Conservation (phyloP, 345 rosid species). For the Trapa incisa region DNA sequence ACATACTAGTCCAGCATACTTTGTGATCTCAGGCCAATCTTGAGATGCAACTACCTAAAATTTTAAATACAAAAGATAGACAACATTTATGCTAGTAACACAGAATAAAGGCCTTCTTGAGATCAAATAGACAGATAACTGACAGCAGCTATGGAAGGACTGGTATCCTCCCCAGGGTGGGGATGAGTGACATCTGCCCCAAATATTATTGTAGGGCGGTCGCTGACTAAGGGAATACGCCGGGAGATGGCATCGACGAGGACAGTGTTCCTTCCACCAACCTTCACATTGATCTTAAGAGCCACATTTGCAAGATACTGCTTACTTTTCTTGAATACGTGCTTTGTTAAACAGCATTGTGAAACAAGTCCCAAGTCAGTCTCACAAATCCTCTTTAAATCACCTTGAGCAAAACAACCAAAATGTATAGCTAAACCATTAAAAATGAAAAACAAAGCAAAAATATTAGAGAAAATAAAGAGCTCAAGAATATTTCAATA, state of each 20-base stretch:
- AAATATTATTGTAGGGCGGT: conserved; percentile 84
- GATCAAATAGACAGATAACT: conserved; percentile 6
- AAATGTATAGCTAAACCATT: background rate
- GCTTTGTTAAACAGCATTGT: conserved; percentile 90
- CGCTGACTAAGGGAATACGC: conserved; percentile 91
- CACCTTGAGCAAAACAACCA: conserved; percentile 38
- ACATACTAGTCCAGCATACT: conserved; percentile 92
- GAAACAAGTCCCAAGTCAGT: conserved; percentile 95
- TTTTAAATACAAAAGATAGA: no score
- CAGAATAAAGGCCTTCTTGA: background rate
- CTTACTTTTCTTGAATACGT: conserved; percentile 74
- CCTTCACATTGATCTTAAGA: conserved; percentile 91
- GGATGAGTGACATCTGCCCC: conserved; percentile 99
- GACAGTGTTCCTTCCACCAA: conserved; percentile 95
- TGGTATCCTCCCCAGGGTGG: conserved; percentile 97
- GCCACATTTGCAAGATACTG: conserved; percentile 95
- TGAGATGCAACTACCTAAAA: conserved; percentile 93
- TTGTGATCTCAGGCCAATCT: conserved; percentile 99
- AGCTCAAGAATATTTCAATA: conserved; percentile 13
- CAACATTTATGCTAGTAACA: background rate
- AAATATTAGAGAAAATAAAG: background rate
- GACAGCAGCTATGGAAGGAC: conserved; percentile 99
- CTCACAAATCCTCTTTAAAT: conserved; percentile 89
- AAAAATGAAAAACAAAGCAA: background rate
- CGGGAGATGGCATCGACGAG: conserved; percentile 88